Evolutionary conservation across 2,329 filamentous ascomycete genomes (phyloP).

Genomic region (Pestalotiopsis sp.): DNA sequence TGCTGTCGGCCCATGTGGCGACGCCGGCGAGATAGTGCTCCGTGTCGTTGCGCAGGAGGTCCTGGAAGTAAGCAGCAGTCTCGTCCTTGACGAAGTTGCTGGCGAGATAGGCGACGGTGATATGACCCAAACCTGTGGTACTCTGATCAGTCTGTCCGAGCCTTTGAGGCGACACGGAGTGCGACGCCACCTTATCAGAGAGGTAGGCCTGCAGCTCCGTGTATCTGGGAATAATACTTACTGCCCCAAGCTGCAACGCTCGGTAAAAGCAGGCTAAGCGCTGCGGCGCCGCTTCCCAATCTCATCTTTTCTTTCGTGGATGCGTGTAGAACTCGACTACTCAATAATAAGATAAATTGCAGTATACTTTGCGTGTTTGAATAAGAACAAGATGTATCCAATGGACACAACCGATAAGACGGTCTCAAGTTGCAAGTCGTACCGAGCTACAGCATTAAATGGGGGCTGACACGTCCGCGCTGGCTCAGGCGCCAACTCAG

Average conservation of each 20-base stretch:
- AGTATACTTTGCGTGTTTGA: background rate
- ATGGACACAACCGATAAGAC: background rate
- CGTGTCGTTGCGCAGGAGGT: constrained; percentile 56
- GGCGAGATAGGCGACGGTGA: constrained; percentile 67
- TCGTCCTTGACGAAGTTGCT: constrained; percentile 59
- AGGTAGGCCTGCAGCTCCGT: background rate
- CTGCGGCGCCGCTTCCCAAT: constrained; percentile 25
- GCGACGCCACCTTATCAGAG: background rate
- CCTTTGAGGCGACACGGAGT: background rate
- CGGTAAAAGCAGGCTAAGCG: constrained; percentile 35
- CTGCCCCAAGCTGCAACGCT: constrained; percentile 44
- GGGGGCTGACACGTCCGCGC: constrained; percentile 13
- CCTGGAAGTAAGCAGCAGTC: constrained; percentile 60
- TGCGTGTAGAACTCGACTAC: too few species aligned
- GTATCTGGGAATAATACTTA: constrained; percentile 29
- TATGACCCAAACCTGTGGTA: constrained; percentile 61
- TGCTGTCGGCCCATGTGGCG: constrained; percentile 69
- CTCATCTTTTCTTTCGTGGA: constrained; percentile 27
- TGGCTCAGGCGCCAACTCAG: constrained; percentile 6
- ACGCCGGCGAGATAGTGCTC: constrained; percentile 64
- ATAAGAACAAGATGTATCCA: background rate
- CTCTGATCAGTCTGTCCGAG: constrained; percentile 15
- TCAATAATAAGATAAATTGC: background rate
- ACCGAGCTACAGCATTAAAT: constrained; percentile 6
- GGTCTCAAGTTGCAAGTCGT: background rate